These are phyloP conservation scores for Fusarium sp. DNA, from an alignment of 2,329 filamentous ascomycete genomes.

Conservation along the genomic window DNA sequence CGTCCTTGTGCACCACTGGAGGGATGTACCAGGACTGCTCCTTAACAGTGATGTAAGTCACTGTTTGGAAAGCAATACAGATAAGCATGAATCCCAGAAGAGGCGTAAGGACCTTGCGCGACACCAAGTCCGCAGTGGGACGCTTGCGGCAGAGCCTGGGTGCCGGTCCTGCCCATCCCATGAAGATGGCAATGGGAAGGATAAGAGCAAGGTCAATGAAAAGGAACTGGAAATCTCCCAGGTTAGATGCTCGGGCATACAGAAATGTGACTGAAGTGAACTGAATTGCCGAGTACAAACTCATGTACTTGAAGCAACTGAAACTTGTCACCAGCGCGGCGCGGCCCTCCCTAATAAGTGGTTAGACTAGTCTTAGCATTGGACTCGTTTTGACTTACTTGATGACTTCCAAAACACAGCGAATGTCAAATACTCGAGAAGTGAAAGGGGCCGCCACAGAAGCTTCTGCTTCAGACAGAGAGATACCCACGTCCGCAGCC, in stretches of 20 bases:
- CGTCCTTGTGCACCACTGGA: conserved; percentile 79
- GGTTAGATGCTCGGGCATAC: conserved; percentile 91
- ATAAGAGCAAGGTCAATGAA: conserved; percentile 96
- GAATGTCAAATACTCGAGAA: conserved; percentile 94
- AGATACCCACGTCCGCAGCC: conserved; percentile 96
- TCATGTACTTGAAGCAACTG: conserved; percentile 99
- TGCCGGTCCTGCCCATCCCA: conserved; percentile 95
- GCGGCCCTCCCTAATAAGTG: conserved; percentile 77
- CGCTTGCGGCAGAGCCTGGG: conserved; percentile 82
- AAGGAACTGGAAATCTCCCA: conserved; percentile 97
- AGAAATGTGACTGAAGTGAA: conserved; percentile 97
- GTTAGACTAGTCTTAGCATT: conserved; percentile 36
- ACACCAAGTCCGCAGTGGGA: conserved; percentile 92
- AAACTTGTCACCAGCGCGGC: conserved; percentile 98
- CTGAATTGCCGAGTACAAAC: conserved; percentile 97
- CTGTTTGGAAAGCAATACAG: conserved; percentile 80
- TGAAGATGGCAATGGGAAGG: conserved; percentile 95
- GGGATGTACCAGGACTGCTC: conserved; percentile 88
- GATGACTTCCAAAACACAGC: conserved; percentile 93
- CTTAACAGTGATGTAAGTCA: conserved; percentile 79
- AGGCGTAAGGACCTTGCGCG: conserved; percentile 89
- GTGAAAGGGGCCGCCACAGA: conserved; percentile 99
- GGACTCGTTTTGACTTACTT: conserved; percentile 60
- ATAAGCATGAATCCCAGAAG: conserved; percentile 89
- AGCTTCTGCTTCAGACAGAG: conserved; percentile 95